These are phyloP conservation scores for Coelastrella sp. DNA, from an alignment of 139 green algal species.

Conservation along the genomic window DNA sequence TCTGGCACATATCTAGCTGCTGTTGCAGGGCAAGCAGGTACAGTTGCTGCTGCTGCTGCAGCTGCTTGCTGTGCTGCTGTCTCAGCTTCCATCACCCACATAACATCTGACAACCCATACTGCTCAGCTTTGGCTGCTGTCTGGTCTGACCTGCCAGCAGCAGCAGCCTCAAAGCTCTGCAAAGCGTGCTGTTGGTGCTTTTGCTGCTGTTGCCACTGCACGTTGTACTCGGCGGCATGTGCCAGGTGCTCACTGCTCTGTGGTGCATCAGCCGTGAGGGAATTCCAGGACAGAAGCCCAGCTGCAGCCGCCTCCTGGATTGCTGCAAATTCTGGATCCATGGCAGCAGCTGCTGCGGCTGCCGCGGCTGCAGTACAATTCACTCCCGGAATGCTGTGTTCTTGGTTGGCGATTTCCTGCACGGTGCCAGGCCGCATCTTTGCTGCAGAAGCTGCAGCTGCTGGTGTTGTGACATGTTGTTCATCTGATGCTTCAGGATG, in stretches of 20 bases:
- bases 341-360: not conserved
- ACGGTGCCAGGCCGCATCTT: too few relatives aligned
- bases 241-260: too few relatives aligned
- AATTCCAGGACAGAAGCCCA: not conserved
- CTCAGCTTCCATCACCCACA: conserved; percentile 11
- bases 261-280: too few relatives aligned
- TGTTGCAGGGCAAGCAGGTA: not conserved
- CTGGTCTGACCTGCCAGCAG: not conserved
- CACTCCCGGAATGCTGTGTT: not conserved
- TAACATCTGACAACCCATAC: not conserved
- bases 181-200: not conserved
- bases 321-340: not conserved
- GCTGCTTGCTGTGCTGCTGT: not conserved
- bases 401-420: too few relatives aligned
- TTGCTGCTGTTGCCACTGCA: not conserved
- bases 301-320: not conserved
- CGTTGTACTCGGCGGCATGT: not conserved
- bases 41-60: conserved; percentile 1
- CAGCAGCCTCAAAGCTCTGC: conserved; percentile 17
- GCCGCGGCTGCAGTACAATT: not conserved
- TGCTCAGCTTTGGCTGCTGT: conserved; percentile 16
- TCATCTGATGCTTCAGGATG: not conserved
- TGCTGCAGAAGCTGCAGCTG: not conserved
- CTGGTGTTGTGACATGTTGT: not conserved
- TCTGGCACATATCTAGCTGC: not conserved